Evolutionary conservation across 2,329 filamentous ascomycete species (phyloP).

Genomic region (Colletotrichum sp.): DNA sequence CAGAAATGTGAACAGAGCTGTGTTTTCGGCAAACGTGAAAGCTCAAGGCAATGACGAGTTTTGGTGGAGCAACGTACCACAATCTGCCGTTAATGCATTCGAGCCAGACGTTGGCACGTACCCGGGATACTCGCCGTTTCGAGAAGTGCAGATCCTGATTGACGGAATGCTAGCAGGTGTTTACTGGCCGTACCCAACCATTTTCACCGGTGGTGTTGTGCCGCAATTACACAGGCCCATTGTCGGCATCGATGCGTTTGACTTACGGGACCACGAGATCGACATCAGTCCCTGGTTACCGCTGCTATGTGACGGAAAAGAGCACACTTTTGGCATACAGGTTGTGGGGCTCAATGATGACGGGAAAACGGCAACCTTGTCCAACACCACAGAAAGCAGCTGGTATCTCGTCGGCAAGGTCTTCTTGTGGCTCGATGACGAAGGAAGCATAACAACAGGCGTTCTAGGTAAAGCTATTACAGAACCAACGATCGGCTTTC

Average conservation of each 20-base stretch:
- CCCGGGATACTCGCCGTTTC: slow-evolving; percentile 74
- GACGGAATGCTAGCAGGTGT: slow-evolving; percentile 76
- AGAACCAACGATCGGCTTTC: slow-evolving; percentile 52
- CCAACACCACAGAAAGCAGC: slow-evolving; percentile 61
- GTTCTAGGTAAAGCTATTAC: slow-evolving; percentile 31
- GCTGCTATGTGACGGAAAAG: slow-evolving; percentile 66
- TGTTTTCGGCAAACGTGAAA: slow-evolving; percentile 76
- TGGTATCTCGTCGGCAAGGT: slow-evolving; percentile 83
- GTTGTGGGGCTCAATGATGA: slow-evolving; percentile 67
- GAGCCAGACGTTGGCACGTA: slow-evolving; percentile 58
- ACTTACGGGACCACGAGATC: slow-evolving; percentile 80
- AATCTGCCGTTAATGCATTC: slow-evolving; percentile 65
- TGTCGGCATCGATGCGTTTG: slow-evolving; percentile 79
- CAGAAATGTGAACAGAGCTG: slow-evolving; percentile 69
- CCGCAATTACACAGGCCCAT: slow-evolving; percentile 80
- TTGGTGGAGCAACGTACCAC: slow-evolving; percentile 81
- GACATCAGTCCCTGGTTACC: slow-evolving; percentile 81
- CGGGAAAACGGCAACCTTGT: slow-evolving; percentile 47
- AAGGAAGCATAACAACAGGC: slow-evolving; percentile 57
- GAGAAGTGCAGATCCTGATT: slow-evolving; percentile 80
- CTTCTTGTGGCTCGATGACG: slow-evolving; percentile 72
- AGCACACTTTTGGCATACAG: slow-evolving; percentile 72
- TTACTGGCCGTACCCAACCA: slow-evolving; percentile 80
- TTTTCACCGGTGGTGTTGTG: slow-evolving; percentile 82
- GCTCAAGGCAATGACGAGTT: slow-evolving; percentile 82